Evolutionary conservation across 805 yeast genomes (phyloP).

Genomic region (Starmerella floris): DNA sequence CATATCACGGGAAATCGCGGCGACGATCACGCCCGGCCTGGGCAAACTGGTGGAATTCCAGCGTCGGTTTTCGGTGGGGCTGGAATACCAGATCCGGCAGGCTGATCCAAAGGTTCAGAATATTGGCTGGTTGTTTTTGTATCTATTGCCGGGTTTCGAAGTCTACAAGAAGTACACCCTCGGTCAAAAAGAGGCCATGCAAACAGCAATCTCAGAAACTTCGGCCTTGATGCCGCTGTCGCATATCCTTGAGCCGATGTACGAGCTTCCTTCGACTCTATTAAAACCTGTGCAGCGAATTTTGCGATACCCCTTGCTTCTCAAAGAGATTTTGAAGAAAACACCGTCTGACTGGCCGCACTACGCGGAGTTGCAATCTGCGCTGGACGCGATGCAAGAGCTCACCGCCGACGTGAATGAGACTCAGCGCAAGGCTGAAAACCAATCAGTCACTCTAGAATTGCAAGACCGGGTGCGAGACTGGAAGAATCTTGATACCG

Average conservation of each 20-base stretch:
- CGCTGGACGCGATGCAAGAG: conserved; percentile 60
- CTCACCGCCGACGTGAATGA: conserved; percentile 85
- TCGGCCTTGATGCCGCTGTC: conserved; percentile 42
- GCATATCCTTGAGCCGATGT: conserved; percentile 59
- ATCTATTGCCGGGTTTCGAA: conserved; percentile 72
- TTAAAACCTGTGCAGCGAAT: conserved; percentile 91
- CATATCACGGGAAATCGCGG: conserved; percentile 66
- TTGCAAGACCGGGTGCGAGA: conserved; percentile 64
- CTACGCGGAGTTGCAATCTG: conserved; percentile 56
- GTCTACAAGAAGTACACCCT: conserved; percentile 91
- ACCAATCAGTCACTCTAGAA: conserved; percentile 54
- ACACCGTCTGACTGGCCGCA: conserved; percentile 41
- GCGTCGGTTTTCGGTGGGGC: conserved; percentile 71
- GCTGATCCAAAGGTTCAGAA: conserved; percentile 46
- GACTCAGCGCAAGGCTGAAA: conserved; percentile 84
- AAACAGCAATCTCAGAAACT: conserved; percentile 53
- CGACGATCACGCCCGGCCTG: conserved; percentile 72
- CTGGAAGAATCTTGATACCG: conserved; percentile 81
- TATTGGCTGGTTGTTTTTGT: conserved; percentile 77
- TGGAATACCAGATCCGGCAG: conserved; percentile 66
- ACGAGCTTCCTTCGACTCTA: conserved; percentile 78
- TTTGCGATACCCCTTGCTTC: conserved; percentile 82
- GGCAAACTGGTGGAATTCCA: conserved; percentile 80
- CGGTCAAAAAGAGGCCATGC: conserved; percentile 78
- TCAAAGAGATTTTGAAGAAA: conserved; percentile 54